Base-by-base conservation (phyloP, 2,329 filamentous ascomycete genomes). In the Fonsecaea pedrosoi region DNA sequence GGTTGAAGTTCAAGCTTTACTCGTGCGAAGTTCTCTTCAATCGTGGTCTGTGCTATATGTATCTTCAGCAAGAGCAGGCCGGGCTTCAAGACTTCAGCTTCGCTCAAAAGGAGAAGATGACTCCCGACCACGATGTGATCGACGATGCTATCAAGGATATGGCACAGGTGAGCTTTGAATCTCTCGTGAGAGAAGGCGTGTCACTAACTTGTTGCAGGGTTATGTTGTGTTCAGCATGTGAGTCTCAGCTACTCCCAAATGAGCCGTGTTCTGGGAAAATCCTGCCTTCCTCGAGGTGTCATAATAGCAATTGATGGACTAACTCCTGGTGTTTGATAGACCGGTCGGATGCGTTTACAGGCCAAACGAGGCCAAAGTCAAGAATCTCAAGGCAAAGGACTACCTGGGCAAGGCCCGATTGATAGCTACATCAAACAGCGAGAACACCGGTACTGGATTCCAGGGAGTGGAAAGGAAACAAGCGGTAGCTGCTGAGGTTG, bases 1-100 rank as follows among this genome's bases (percentile, higher is more conserved):
- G 95, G 21, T 86, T 99, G 54, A 90, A 96, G 66, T 99, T 98
- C 83, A 97, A 96, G 79, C 84, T 99, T 10, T 98, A 94, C 79
- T 97, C 95, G 1, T 99, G 95, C 81, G 95, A 99, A 76, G 94
- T 97, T 2, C 84, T 99, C 32, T 99, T 99, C 84, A 99, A 99
- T 79, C 89, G 95, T 61, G 95, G 95, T 66, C 84, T 99, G 65
- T 98, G 95, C 82, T 98, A 97, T 81, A 96, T 98, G 75, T 98
- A 98, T 77, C 85, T 98, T 35, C 92, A 96, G 76, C 92, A 98
- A 79, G 91, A 90, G 78, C 92, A 96, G 12, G 88, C 90, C 1
- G 95, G 95, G 72, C 87, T 99, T 86, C 90, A 95, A 78, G 95
- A 99, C 82, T 83, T 99, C 74, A 86, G 87, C 21, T 98, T 90